These are phyloP conservation scores for Claviceps paspali DNA, from an alignment of 2,329 filamentous ascomycete species.

Conservation along the genomic window DNA sequence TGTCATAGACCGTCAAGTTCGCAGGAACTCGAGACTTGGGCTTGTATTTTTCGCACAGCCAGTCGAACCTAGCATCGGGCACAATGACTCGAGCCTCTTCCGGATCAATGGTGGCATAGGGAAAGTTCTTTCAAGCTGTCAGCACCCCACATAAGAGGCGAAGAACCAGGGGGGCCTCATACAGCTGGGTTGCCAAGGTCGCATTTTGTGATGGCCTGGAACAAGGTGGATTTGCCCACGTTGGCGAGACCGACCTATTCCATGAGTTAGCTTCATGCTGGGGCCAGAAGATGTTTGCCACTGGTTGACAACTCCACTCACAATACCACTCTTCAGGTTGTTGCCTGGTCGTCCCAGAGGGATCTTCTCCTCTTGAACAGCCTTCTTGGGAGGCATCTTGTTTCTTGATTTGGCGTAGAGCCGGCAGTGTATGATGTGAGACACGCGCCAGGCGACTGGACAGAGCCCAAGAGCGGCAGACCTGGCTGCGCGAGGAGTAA, in stretches of 20 bases:
- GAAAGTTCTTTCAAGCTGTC: slow-evolving; percentile 62
- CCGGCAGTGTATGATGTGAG: slow-evolving; percentile 33
- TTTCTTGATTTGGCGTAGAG: slow-evolving; percentile 47
- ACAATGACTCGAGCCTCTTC: slow-evolving; percentile 97
- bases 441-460: slow-evolving; percentile 37
- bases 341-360: slow-evolving; percentile 92
- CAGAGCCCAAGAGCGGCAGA: slow-evolving; percentile 41
- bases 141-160: slow-evolving; percentile 22
- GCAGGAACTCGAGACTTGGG: slow-evolving; percentile 95
- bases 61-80: slow-evolving; percentile 90
- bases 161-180: slow-evolving; percentile 27
- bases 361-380: slow-evolving; percentile 83
- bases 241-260: slow-evolving; percentile 88
- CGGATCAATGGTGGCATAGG: slow-evolving; percentile 96
- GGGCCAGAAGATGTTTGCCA: background rate
- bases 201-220: slow-evolving; percentile 99
- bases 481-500: slow-evolving; percentile 48
- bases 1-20: slow-evolving; percentile 96
- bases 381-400: slow-evolving; percentile 98
- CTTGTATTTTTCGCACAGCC: slow-evolving; percentile 91
- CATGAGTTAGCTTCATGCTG: slow-evolving; percentile 3
- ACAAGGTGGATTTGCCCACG: slow-evolving; percentile 97
- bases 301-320: slow-evolving; percentile 29
- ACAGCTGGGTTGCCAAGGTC: slow-evolving; percentile 92
- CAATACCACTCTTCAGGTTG: slow-evolving; percentile 98